Conservation (phyloP, 2,329 filamentous ascomycete species). For the Capronia epimyces region DNA sequence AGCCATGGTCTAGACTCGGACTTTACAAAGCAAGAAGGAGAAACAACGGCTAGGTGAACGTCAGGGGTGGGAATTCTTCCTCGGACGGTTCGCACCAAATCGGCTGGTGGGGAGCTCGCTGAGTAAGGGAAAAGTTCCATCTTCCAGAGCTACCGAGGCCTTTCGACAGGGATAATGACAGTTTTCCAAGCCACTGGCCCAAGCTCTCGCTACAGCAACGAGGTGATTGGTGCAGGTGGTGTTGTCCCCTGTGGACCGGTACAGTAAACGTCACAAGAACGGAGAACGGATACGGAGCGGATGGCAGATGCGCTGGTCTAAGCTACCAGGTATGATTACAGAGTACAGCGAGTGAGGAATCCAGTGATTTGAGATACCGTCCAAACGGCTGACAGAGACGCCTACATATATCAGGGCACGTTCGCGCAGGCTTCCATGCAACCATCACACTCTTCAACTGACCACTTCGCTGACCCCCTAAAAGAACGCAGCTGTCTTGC, state of each 20-base stretch:
- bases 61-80: no score
- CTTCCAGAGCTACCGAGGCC: neutral
- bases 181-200: neutral
- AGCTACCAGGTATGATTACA: no score
- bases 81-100: no score
- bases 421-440: neutral
- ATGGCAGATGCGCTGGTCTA: no score
- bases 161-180: neutral
- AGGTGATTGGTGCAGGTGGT: neutral
- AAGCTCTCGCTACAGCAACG: neutral
- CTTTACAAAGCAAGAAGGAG: no score
- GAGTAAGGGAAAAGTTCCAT: neutral
- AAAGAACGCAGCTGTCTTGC: neutral
- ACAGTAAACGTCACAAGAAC: no score
- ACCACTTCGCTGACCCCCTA: neutral
- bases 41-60: no score
- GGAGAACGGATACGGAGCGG: no score
- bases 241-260: neutral
- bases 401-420: slow-evolving; percentile 10
- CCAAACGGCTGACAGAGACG: neutral
- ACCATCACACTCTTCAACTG: neutral
- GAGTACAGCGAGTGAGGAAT: no score
- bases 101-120: neutral
- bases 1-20: no score
- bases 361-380: slow-evolving; percentile 6